These are phyloP conservation scores for Kluyveromyces marxianus DNA, from an alignment of 1,139 yeast species.

Conservation along the genomic window DNA sequence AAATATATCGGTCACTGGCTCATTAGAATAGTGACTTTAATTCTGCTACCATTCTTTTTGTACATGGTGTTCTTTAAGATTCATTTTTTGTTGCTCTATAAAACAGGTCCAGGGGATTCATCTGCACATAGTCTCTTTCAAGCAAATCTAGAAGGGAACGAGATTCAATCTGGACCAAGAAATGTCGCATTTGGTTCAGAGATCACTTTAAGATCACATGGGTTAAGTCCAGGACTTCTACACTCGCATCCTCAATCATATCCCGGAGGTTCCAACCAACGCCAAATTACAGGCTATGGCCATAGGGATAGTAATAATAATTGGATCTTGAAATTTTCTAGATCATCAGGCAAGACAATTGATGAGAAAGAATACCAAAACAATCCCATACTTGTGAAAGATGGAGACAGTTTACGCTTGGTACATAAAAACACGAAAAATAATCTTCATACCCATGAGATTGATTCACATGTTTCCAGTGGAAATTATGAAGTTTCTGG, in stretches of 20 bases:
- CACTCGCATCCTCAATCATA: conserved; percentile 65
- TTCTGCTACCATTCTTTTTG: conserved; percentile 63
- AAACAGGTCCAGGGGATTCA: conserved; percentile 76
- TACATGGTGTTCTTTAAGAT: conserved; percentile 68
- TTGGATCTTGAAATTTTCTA: conserved; percentile 47
- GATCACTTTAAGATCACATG: conserved; percentile 65
- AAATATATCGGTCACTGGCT: conserved; percentile 63
- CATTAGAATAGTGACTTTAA: conserved; percentile 56
- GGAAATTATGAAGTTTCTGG: conserved; percentile 59
- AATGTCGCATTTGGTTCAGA: conserved; percentile 54
- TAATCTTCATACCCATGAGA: conserved; percentile 56
- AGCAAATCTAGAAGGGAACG: conserved; percentile 51
- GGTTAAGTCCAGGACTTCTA: conserved; percentile 57
- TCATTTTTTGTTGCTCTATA: conserved; percentile 67
- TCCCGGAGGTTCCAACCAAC: conserved; percentile 69
- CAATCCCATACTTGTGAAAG: conserved; percentile 28
- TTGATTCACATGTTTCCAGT: conserved; percentile 49
- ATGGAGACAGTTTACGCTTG: conserved; percentile 52
- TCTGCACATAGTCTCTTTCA: conserved; percentile 66
- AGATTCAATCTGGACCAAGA: conserved; percentile 52
- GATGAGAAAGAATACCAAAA: conserved; percentile 25
- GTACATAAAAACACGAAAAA: conserved; percentile 46
- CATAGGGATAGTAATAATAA: conserved; percentile 63
- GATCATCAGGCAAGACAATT: conserved; percentile 29
- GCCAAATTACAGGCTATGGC: conserved; percentile 71